Percentiles rank a stretch among this genome's conserved stretches.
Evolutionary conservation across 371 early-diverging fungal genomes (phyloP).

Genomic region (Umbelopsis sp.): DNA sequence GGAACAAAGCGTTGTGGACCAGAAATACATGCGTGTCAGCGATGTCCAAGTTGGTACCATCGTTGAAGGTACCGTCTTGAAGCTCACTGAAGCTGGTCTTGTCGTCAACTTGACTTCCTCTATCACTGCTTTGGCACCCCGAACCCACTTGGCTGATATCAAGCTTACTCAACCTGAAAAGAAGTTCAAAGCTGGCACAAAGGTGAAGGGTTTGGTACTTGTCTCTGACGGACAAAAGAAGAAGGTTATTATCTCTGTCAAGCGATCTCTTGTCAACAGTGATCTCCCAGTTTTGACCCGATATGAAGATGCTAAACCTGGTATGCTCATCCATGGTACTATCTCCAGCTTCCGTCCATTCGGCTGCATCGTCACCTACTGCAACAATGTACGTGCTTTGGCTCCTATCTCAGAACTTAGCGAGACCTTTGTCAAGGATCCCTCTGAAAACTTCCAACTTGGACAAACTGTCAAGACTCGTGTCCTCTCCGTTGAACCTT

Average conservation of each 20-base stretch:
- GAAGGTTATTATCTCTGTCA: slow-evolving; percentile 74
- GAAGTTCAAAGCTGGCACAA: slow-evolving; percentile 75
- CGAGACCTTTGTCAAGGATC: slow-evolving; percentile 50
- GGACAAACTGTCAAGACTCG: slow-evolving; percentile 86
- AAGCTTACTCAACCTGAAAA: slow-evolving; percentile 74
- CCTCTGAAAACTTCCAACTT: slow-evolving; percentile 56
- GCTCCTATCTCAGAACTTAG: slow-evolving; percentile 70
- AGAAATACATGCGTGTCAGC: slow-evolving; percentile 66
- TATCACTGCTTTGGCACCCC: slow-evolving; percentile 76
- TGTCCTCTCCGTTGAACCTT: slow-evolving; percentile 63
- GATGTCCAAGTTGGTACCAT: slow-evolving; percentile 76
- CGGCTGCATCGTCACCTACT: slow-evolving; percentile 82
- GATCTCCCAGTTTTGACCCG: slow-evolving; percentile 67
- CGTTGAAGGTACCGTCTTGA: slow-evolving; percentile 61
- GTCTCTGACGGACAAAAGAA: slow-evolving; percentile 53
- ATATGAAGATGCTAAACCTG: slow-evolving; percentile 59
- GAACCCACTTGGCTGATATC: slow-evolving; percentile 77
- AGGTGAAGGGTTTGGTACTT: slow-evolving; percentile 75
- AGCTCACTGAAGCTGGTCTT: slow-evolving; percentile 63
- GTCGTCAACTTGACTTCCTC: slow-evolving; percentile 63
- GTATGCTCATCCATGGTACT: slow-evolving; percentile 67
- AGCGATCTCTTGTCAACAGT: slow-evolving; percentile 78
- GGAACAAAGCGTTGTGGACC: slow-evolving; percentile 70
- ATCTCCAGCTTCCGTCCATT: slow-evolving; percentile 60
- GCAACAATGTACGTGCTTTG: slow-evolving; percentile 72